Evolutionary conservation across 2,329 filamentous ascomycete genomes (phyloP).

Genomic region (Curvularia sp.): DNA sequence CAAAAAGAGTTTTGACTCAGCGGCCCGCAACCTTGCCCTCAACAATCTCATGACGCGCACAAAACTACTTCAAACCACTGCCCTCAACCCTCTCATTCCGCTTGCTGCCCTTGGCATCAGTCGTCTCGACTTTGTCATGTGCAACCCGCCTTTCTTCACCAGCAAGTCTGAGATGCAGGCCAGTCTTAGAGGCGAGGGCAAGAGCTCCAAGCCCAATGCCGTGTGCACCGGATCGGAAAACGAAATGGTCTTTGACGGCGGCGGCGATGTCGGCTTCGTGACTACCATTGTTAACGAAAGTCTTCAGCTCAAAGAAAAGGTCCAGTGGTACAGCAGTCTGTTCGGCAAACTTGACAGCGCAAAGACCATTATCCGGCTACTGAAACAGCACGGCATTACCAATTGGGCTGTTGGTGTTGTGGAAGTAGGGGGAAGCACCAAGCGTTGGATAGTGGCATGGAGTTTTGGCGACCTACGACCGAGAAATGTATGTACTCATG

Average conservation of each 20-base stretch:
- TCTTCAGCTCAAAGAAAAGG: conserved; percentile 62
- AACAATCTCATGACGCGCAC: conserved; percentile 73
- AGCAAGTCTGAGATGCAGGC: conserved; percentile 71
- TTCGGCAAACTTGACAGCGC: conserved; percentile 79
- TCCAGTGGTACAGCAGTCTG: conserved; percentile 93
- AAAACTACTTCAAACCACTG: conserved; percentile 63
- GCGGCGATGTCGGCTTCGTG: conserved; percentile 75
- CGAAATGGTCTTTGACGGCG: conserved; percentile 86
- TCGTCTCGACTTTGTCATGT: conserved; percentile 83
- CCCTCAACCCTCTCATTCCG: conserved; percentile 67
- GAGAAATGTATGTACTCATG: conserved; percentile 50
- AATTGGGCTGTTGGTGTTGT: conserved; percentile 88
- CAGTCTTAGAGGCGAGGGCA: conserved; percentile 65
- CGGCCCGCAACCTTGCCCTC: conserved; percentile 68
- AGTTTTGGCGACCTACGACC: conserved; percentile 76
- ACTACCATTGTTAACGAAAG: conserved; percentile 74
- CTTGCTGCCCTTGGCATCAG: conserved; percentile 61
- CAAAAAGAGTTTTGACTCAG: conserved; percentile 68
- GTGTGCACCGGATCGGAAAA: conserved; percentile 77
- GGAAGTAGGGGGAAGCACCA: conserved; percentile 77
- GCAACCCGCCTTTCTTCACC: conserved; percentile 94
- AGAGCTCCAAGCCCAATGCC: conserved; percentile 71
- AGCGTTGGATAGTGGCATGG: conserved; percentile 89
- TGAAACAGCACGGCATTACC: conserved; percentile 63
- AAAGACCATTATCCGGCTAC: conserved; percentile 65